Base-by-base conservation (phyloP, 495 filamentous ascomycete species). In the Cetradonia linearis region DNA sequence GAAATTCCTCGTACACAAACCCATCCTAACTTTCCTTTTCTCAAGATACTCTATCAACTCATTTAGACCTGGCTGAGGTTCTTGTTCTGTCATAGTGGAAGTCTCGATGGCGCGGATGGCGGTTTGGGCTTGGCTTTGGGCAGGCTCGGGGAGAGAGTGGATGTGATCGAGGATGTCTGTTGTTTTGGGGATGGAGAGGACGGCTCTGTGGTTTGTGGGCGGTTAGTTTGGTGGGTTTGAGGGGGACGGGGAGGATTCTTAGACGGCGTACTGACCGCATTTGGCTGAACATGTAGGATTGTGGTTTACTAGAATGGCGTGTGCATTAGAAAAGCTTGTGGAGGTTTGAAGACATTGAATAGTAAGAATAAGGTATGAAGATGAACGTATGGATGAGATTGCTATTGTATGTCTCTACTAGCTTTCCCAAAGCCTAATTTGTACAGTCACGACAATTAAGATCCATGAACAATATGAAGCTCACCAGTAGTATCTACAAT, bases 1-100 rank as follows among this genome's bases (percentile, higher is more conserved):
- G 66, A 96, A 96, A 75, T 98, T 98, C 67, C 93, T 78, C 7
- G 93, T 98, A 73, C 91, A 95, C 62, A 98, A 87, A 0, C 80
- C 93, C 70, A 93, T 89, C 57, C 76, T 80, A 2, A 96, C 67
- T 1, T 72, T 70, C 23, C 77, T 76, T 5, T 72, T 69, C 63
- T 94, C 82, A 0, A 96, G 79, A 71, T 93, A 96, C 33, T 81
- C 71, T 84, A 96, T 93, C 31, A 98, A 72, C 8, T 73, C 66
- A 0, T 75, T 67, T 1, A 96, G 81, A 3, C 93, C 93, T 0
- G 86, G 83, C 69, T 95, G 91, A 4, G 91, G 82, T 18, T 82
- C 76, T 71, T 96, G 92, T 25, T 78, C 68, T 8, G 72, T 64
- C 90, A 97, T 96, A 53, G 89, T 88, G 11, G 74, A 72, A 28